Percentiles rank a stretch among this genome's conserved stretches.
Evolutionary conservation across 2,329 filamentous ascomycete genomes (phyloP).

Genomic region (Mycosphaerella sp.): DNA sequence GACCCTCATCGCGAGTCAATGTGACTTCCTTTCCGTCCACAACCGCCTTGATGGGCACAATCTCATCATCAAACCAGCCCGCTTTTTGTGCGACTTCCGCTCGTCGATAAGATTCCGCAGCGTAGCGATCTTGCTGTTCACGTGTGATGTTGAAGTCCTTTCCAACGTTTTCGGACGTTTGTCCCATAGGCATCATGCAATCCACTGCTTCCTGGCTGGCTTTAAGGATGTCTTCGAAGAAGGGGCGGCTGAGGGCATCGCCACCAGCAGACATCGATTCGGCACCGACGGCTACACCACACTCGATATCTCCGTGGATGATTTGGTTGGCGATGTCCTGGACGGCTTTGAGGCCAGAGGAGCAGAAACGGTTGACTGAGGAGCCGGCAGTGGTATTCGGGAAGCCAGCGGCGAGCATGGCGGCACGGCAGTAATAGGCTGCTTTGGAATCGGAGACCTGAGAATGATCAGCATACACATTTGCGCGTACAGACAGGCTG

Average conservation of each 20-base stretch:
- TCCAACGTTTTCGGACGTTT: slow-evolving; percentile 94
- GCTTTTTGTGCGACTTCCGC: slow-evolving; percentile 87
- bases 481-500: not conserved
- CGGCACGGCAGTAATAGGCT: slow-evolving; percentile 84
- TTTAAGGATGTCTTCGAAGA: slow-evolving; percentile 67
- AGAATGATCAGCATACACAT: not conserved
- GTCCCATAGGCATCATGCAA: slow-evolving; percentile 94
- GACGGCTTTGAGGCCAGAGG: slow-evolving; percentile 87
- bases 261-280: slow-evolving; percentile 78
- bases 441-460: slow-evolving; percentile 78
- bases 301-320: slow-evolving; percentile 67
- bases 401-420: slow-evolving; percentile 84
- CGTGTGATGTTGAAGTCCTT: slow-evolving; percentile 80
- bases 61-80: slow-evolving; percentile 90
- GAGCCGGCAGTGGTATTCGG: slow-evolving; percentile 80
- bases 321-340: slow-evolving; percentile 94
- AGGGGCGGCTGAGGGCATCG: slow-evolving; percentile 63
- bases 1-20: slow-evolving; percentile 80
- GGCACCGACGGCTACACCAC: slow-evolving; percentile 81
- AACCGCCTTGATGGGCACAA: slow-evolving; percentile 75
- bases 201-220: slow-evolving; percentile 71
- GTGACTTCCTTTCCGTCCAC: slow-evolving; percentile 71
- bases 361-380: slow-evolving; percentile 93
- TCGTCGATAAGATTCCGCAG: slow-evolving; percentile 77
- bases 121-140: slow-evolving; percentile 75